Conservation (phyloP, 768 basidiomycete species). For the Boletus rubropictus region DNA sequence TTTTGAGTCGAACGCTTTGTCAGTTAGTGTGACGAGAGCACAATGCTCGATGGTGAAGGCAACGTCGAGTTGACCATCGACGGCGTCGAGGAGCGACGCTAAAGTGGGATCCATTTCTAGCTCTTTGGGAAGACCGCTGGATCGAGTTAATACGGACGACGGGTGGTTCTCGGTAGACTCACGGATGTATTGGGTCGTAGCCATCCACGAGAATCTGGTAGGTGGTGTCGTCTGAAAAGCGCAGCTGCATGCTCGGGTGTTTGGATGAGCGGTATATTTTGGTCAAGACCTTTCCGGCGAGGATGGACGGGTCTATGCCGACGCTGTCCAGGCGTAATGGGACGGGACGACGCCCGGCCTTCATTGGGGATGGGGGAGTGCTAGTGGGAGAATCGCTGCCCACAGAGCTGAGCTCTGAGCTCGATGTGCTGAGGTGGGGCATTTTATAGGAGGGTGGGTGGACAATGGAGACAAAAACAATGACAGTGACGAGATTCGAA, state of each 20-base stretch:
- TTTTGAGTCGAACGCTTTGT: constrained; percentile 50
- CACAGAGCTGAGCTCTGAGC: constrained; percentile 8
- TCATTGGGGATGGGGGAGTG: constrained; percentile 19
- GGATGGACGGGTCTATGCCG: constrained; percentile 37
- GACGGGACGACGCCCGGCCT: constrained; percentile 30
- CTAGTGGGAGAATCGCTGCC: constrained; percentile 9
- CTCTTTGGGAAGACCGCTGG: constrained; percentile 49
- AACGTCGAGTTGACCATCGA: constrained; percentile 28
- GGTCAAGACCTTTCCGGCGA: constrained; percentile 42
- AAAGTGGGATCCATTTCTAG: constrained; percentile 48
- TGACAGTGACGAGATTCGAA: constrained; percentile 59
- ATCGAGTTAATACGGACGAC: not conserved
- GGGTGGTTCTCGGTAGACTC: constrained; percentile 2
- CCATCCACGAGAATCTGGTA: constrained; percentile 57
- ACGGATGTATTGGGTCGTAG: constrained; percentile 49
- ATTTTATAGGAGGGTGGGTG: constrained; percentile 10
- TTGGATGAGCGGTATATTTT: constrained; percentile 36
- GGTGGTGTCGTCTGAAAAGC: constrained; percentile 39
- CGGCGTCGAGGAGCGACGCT: constrained; percentile 38
- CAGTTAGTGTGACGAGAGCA: constrained; percentile 47
- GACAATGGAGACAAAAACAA: constrained; percentile 14
- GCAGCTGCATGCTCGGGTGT: constrained; percentile 45
- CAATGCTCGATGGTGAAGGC: constrained; percentile 47
- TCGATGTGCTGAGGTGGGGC: constrained; percentile 1
- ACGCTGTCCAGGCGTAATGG: constrained; percentile 28